These are phyloP conservation scores for Cynanchum wilfordii DNA, from an alignment of 257 asterid species.

Conservation along the genomic window DNA sequence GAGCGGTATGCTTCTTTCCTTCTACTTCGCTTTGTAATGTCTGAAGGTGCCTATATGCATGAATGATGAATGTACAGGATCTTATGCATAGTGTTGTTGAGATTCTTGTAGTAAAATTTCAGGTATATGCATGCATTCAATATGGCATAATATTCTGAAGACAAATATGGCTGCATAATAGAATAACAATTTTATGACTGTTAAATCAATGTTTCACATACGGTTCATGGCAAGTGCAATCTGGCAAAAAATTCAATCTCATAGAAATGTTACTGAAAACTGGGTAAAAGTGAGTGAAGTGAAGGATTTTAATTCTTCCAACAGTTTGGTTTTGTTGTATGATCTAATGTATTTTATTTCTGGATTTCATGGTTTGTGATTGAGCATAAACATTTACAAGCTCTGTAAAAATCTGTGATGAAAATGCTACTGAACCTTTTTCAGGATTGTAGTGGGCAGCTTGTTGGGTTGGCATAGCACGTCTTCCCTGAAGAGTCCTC, in stretches of 20 bases:
- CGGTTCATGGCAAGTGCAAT: not conserved
- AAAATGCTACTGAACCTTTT: constrained; percentile 16
- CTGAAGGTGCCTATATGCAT: not conserved
- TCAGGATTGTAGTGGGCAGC: constrained; percentile 74
- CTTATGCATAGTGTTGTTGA: not conserved
- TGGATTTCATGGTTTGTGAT: not conserved
- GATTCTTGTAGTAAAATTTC: not conserved
- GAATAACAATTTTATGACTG: not conserved
- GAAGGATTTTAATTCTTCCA: not conserved
- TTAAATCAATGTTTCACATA: not conserved
- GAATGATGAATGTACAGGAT: not conserved
- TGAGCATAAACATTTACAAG: not conserved
- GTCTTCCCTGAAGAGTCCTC: constrained; percentile 23
- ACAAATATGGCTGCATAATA: not conserved
- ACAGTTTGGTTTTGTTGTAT: not conserved
- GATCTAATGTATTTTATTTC: not conserved
- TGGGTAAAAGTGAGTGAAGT: not conserved
- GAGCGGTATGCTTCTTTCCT: constrained; percentile 54
- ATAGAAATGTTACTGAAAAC: not conserved
- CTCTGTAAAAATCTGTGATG: not conserved
- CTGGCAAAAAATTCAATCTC: not conserved
- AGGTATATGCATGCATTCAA: not conserved
- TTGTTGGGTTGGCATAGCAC: constrained; percentile 37
- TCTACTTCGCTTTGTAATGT: not conserved
- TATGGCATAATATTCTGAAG: too few species aligned